Evolutionary conservation across 2,329 filamentous ascomycete species (phyloP).

Genomic region (Claviceps sp.): DNA sequence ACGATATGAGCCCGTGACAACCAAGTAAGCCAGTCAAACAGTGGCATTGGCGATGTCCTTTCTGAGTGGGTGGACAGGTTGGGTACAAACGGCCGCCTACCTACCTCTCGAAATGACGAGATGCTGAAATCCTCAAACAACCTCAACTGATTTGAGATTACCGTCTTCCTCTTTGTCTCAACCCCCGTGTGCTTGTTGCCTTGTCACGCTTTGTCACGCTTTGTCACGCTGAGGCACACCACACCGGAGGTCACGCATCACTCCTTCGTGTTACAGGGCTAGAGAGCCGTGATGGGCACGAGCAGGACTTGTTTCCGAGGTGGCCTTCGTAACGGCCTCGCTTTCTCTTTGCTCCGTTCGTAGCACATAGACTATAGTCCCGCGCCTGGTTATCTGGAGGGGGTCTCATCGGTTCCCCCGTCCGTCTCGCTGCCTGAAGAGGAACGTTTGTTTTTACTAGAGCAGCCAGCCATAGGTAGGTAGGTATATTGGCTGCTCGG

Average conservation of each 20-base stretch:
- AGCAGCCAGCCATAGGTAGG: not conserved
- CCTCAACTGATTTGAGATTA: not conserved
- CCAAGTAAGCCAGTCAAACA: too few relatives aligned
- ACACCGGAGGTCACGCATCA: not conserved
- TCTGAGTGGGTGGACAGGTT: not conserved
- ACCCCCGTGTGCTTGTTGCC: not conserved
- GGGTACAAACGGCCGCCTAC: slow-evolving; percentile 4
- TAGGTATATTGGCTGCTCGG: not conserved
- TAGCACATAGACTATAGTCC: not conserved
- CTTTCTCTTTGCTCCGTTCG: slow-evolving; percentile 3
- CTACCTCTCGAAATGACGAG: not conserved
- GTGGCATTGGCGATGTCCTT: not conserved
- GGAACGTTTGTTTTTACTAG: slow-evolving; percentile 4
- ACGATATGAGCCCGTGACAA: too few relatives aligned
- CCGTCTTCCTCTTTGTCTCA: not conserved
- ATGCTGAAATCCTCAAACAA: not conserved
- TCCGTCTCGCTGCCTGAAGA: slow-evolving; percentile 2
- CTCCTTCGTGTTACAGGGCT: not conserved
- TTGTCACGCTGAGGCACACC: not conserved
- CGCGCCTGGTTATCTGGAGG: not conserved
- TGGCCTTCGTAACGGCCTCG: not conserved
- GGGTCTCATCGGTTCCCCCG: not conserved
- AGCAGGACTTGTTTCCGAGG: not conserved
- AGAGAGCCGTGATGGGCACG: not conserved
- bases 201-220: not conserved